A percentile compares a stretch with the other conserved stretches of the same genome.
Evolutionary conservation across 305 asterid genomes (phyloP).

Genomic region (Lippia alba): DNA sequence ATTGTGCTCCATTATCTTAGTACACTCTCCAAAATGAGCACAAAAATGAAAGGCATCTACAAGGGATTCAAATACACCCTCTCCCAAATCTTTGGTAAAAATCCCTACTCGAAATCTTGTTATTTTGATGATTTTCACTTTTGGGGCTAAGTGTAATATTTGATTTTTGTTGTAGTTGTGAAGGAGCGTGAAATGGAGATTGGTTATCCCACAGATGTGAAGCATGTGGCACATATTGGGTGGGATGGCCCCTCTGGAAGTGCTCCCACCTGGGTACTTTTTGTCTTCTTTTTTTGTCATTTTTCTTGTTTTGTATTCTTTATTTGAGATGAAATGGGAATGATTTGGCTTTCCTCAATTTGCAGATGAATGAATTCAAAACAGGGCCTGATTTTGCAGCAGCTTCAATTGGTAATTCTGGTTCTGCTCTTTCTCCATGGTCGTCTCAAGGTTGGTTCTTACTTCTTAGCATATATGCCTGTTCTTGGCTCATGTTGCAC

Average conservation of each 20-base stretch:
- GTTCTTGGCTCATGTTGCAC: too few species aligned
- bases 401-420: constrained; percentile 49
- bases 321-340: background rate
- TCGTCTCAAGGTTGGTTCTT: constrained; percentile 61
- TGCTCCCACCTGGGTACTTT: constrained; percentile 67
- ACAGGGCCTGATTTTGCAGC: constrained; percentile 57
- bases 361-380: constrained; percentile 67
- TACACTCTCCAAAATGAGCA: constrained; percentile 44
- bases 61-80: constrained; percentile 62
- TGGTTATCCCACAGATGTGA: constrained; percentile 75
- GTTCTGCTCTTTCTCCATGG: constrained; percentile 66
- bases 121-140: background rate
- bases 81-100: constrained; percentile 66
- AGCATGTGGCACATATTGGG: constrained; percentile 78
- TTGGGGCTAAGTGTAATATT: background rate
- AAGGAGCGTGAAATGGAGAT: constrained; percentile 75
- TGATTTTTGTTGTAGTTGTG: constrained; percentile 37
- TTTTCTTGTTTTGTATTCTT: background rate
- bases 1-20: constrained; percentile 33
- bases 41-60: constrained; percentile 65
- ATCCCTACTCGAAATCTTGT: background rate
- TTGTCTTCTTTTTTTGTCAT: background rate
- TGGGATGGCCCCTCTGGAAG: constrained; percentile 64
- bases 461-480: background rate
- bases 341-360: background rate